These are phyloP conservation scores for Chytridium lagenaria DNA, from an alignment of 371 early-diverging fungal genomes.

Conservation along the genomic window DNA sequence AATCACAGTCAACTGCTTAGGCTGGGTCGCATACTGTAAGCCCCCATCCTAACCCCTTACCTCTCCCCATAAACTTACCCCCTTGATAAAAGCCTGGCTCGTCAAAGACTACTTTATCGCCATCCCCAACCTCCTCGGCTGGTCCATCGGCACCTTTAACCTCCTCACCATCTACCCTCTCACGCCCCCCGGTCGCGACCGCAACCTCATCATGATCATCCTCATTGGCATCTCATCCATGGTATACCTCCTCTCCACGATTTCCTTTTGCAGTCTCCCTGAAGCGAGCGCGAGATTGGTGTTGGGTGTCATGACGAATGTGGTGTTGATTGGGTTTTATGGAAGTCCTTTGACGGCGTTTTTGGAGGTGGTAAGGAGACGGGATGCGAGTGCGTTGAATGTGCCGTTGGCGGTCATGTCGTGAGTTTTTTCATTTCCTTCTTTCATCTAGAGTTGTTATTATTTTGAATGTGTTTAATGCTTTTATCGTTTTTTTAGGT, in stretches of 20 bases:
- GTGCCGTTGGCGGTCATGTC: conserved; percentile 8
- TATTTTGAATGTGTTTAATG: too few relatives aligned
- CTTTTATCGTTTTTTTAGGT: too few relatives aligned
- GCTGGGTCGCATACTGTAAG: conserved; percentile 27
- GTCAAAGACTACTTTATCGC: conserved; percentile 23
- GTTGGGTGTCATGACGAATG: conserved; percentile 25
- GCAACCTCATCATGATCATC: not conserved
- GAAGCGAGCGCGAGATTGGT: conserved; percentile 4
- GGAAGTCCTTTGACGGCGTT: conserved; percentile 27
- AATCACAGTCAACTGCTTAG: conserved; percentile 19
- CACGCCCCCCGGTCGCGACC: not conserved
- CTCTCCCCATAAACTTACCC: not conserved
- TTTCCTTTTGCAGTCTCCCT: not conserved
- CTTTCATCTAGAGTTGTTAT: too few relatives aligned
- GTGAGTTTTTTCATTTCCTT: too few relatives aligned
- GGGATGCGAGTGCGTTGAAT: conserved; percentile 11
- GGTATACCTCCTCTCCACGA: not conserved
- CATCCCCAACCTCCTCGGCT: conserved; percentile 19
- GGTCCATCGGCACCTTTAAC: not conserved
- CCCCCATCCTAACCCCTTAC: not conserved
- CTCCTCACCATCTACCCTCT: conserved; percentile 22
- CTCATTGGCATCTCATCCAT: conserved; percentile 8
- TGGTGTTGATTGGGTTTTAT: conserved; percentile 23
- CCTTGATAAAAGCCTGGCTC: not conserved
- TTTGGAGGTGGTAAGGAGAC: conserved; percentile 5